Base-by-base conservation (phyloP, 257 asterid genomes). In the Jacaranda copaia region DNA sequence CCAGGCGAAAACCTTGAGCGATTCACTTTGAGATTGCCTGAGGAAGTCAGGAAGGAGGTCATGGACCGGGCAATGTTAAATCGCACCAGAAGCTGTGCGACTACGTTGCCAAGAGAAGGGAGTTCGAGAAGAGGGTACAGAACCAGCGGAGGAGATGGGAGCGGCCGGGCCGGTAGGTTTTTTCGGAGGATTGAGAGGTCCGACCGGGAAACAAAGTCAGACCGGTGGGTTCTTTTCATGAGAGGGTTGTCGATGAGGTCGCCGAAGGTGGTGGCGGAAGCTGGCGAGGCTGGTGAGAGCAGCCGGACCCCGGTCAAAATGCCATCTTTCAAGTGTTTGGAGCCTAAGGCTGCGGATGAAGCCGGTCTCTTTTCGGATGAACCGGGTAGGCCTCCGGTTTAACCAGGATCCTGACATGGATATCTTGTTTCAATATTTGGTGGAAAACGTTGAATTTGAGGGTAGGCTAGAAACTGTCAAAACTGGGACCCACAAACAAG, bases 1-100 rank as follows among this genome's bases (percentile, higher is more conserved):
- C 97, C 94, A 11, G 97, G 88, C 0, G 91, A 84, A 12, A 91
- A 89, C 35, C 74, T 87, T 0, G 98, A 96, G 4, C 87, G 98
- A 59, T 96, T 83, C 82, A 96, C 99, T 3, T 60, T 96, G 42
- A 84, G 89, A 32, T 70, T 96, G 14, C 97, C 98, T 0, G 88
- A 76, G 1, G 88, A 68, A 0, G 84, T 89, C 61, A 83, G 96
- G 68, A 93, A 90, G 78, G 98, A 90, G 70, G 83, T 95, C 86
- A 86, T 93, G 78, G 82, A 84, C 63, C 94, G 96, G 35, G 94
- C 96, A 6, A 38, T 78, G 8, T 40, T 93, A 69, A 88, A 87
- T 52, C 90, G 97, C 62, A 79, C 88, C 38, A 84, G 72, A 42
- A 89, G 94, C 72, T 53, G 5, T 0, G 92, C 81, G 9, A 62